phyloP scores from a whole-genome alignment of 169 alveolate species.

The Plasmodium sp. region DNA sequence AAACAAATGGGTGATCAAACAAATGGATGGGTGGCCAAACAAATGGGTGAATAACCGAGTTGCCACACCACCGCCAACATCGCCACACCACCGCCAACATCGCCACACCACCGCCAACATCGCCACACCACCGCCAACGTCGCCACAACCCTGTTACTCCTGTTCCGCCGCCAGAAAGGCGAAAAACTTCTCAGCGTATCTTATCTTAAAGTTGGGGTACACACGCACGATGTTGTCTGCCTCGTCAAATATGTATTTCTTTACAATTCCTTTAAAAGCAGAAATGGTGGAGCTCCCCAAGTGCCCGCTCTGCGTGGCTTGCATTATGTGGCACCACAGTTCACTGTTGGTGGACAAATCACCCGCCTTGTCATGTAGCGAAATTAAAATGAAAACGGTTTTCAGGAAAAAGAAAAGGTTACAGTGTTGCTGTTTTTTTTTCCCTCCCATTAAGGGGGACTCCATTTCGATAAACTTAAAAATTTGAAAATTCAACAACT shows the following conservation, averaged over 20 bases:
- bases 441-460: neutral
- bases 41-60: neutral
- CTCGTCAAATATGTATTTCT: conserved; percentile 69
- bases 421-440: neutral
- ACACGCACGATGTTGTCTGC: conserved; percentile 16
- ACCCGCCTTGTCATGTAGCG: conserved; percentile 1
- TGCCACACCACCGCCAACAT: neutral
- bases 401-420: conserved; percentile 44
- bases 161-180: conserved; percentile 10
- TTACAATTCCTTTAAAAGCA: conserved; percentile 40
- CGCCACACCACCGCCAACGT: no score
- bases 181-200: conserved; percentile 29
- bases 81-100: no score
- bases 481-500: conserved; percentile 38
- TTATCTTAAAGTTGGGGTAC: conserved; percentile 55
- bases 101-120: no score
- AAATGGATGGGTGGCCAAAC: neutral
- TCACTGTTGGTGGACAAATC: conserved; percentile 3
- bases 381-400: conserved; percentile 59
- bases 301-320: neutral
- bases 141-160: neutral
- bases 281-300: neutral
- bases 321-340: conserved; percentile 21
- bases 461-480: conserved; percentile 52
- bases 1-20: neutral